Base-by-base conservation (phyloP, 108 stramenopile species). In the Bacterosira constricta region DNA sequence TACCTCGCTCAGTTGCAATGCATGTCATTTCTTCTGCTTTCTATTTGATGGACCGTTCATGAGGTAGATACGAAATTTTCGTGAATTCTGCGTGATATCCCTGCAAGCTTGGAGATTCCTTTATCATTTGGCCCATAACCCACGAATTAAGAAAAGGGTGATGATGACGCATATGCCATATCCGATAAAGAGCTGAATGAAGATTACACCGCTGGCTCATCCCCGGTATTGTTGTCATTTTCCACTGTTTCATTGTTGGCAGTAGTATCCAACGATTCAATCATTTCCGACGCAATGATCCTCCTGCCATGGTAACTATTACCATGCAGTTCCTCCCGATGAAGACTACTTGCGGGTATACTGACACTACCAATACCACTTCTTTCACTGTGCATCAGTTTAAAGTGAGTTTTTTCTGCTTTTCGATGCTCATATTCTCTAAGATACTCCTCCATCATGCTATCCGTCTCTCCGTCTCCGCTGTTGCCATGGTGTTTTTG, bases 381-480 rank as follows among this genome's bases (percentile, higher is more conserved):
- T 10, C 66, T 49, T 12, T 20, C 26, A 31, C 21, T 55, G 57
- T 46, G 41, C 18, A 37, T 54, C 35, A 63, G 49, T 20, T 44
- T 63, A 29, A 66, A 11, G 31, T 10, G 17, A 47, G 59, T 51
- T 26, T 53, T 68, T 46, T 76, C 66, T 29, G 42, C 15, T 30
- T 32, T 58, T 36, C 67, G 66, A 18, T 76, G 50, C 50, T 62
- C 21, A 23, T 72, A 72, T 63, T 72, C 61, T 34, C 23, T 10
- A 20, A 76, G 32, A 45, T 76, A 76, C 30, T 76, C 66, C 8
- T 68, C 67, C 74, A 75, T 67, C 7, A 61, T 60, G 8, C 31
- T 29, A 21, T 59, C 32, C 0, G 9, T 27, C 54, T 68, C 45
- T 2, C 63, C 61, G 13, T 73, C 66, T 21, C 53, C 82, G 21